Evolutionary conservation across 805 yeast genomes (phyloP).

Genomic region (Schwanniomyces polymorphus): DNA sequence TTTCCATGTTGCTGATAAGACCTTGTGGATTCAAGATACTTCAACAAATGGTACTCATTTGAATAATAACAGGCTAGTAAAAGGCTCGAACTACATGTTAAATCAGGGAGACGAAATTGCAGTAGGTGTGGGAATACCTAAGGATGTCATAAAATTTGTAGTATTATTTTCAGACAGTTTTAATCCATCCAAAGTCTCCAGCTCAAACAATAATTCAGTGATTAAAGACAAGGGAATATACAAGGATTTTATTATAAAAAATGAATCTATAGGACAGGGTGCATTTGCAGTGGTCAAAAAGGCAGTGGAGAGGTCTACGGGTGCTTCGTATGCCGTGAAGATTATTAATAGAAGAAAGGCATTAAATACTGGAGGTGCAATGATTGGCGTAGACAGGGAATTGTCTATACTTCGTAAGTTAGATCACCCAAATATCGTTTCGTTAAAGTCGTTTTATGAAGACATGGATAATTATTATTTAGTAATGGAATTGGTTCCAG

Average conservation of each 20-base stretch:
- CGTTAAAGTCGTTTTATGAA: conserved; percentile 80
- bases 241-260: conserved; percentile 72
- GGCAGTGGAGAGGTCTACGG: conserved; percentile 83
- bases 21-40: conserved; percentile 65
- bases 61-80: conserved; percentile 70
- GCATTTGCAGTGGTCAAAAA: conserved; percentile 96
- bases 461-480: conserved; percentile 78
- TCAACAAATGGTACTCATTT: conserved; percentile 94
- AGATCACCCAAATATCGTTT: conserved; percentile 83
- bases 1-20: conserved; percentile 57
- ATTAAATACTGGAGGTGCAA: conserved; percentile 65
- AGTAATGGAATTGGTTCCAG: conserved; percentile 94
- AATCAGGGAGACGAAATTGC: conserved; percentile 93
- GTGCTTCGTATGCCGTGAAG: conserved; percentile 86
- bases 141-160: conserved; percentile 59
- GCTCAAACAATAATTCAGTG: conserved; percentile 22
- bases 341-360: conserved; percentile 79
- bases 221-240: conserved; percentile 54
- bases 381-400: conserved; percentile 84
- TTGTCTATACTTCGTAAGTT: conserved; percentile 74
- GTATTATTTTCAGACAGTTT: conserved; percentile 46
- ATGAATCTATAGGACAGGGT: conserved; percentile 93
- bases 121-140: conserved; percentile 81
- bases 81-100: conserved; percentile 75
- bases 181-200: conserved; percentile 31